These are phyloP conservation scores for Xylariaceae sp. DNA, from an alignment of 2,329 filamentous ascomycete genomes.

Conservation along the genomic window DNA sequence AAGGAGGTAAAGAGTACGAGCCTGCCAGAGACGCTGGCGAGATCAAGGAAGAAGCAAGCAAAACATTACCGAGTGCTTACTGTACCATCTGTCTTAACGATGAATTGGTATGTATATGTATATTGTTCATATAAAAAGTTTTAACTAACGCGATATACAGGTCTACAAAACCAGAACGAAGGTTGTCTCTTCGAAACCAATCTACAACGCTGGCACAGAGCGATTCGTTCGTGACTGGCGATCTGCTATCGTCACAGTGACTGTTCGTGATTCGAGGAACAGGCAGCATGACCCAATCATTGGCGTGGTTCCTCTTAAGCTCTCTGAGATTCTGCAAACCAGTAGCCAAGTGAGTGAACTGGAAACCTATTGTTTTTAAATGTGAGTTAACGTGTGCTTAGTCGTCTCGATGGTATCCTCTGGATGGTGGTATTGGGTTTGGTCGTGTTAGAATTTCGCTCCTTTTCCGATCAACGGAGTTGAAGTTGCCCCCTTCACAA, in stretches of 20 bases:
- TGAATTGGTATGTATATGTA: conserved; percentile 62
- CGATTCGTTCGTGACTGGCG: conserved; percentile 93
- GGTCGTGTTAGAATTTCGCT: conserved; percentile 88
- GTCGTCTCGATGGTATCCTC: conserved; percentile 85
- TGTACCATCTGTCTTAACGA: conserved; percentile 93
- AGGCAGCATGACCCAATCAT: conserved; percentile 94
- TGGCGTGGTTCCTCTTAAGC: conserved; percentile 85
- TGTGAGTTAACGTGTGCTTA: conserved; percentile 34
- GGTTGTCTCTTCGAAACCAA: conserved; percentile 90
- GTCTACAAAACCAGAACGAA: conserved; percentile 95
- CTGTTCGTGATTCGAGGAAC: conserved; percentile 86
- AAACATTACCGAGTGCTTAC: conserved; percentile 85
- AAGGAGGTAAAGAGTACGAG: conserved; percentile 80
- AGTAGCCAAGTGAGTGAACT: conserved; percentile 68
- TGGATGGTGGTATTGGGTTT: conserved; percentile 92
- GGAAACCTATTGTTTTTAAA: too few species aligned
- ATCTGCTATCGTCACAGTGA: conserved; percentile 82
- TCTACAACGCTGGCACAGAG: conserved; percentile 96
- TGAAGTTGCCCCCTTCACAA: conserved; percentile 80
- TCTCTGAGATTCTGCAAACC: conserved; percentile 86
- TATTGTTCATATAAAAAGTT: neutral
- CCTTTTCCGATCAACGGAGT: conserved; percentile 88
- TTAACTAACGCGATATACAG: conserved; percentile 33
- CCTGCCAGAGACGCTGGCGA: conserved; percentile 86
- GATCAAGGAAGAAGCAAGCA: conserved; percentile 81